phyloP scores from a whole-genome alignment of 1,284 basidiomycete genomes.

The Xanthoconium separans region DNA sequence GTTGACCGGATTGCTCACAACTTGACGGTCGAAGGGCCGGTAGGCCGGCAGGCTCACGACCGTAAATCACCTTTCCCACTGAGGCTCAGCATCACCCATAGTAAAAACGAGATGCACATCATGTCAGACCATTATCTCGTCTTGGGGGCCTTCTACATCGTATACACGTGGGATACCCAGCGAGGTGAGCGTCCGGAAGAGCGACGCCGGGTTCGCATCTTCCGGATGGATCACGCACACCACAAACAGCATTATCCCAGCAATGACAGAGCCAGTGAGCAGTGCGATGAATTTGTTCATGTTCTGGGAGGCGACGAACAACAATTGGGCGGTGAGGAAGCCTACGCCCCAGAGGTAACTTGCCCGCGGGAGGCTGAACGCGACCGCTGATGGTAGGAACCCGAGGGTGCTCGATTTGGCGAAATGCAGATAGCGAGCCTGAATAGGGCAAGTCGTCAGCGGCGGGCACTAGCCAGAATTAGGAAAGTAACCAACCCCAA shows the following conservation, averaged over 20 bases:
- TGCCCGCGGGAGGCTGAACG: slow-evolving; percentile 30
- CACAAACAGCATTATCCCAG: slow-evolving; percentile 16
- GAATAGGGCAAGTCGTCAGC: slow-evolving; percentile 1
- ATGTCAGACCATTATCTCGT: slow-evolving; percentile 18
- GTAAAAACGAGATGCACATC: slow-evolving; percentile 1
- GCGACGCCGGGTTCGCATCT: slow-evolving; percentile 1
- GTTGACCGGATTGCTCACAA: too few species aligned
- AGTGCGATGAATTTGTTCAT: slow-evolving; percentile 16
- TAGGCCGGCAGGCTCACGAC: too few species aligned
- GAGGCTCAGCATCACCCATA: background rate
- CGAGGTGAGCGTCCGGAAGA: slow-evolving; percentile 6
- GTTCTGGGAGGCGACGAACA: slow-evolving; percentile 20
- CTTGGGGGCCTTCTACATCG: background rate
- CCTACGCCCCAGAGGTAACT: slow-evolving; percentile 28
- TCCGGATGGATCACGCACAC: slow-evolving; percentile 21
- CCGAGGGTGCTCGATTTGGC: slow-evolving; percentile 21
- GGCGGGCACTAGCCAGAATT: background rate
- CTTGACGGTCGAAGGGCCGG: too few species aligned
- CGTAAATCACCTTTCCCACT: slow-evolving; percentile 1
- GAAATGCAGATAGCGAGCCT: slow-evolving; percentile 27
- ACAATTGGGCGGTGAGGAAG: slow-evolving; percentile 22
- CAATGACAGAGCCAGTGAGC: slow-evolving; percentile 6
- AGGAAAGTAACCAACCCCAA: slow-evolving; percentile 22
- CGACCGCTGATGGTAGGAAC: slow-evolving; percentile 27
- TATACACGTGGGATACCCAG: slow-evolving; percentile 10